Base-by-base conservation (phyloP, 1,284 basidiomycete genomes). In the Boletellus deceptivus region DNA sequence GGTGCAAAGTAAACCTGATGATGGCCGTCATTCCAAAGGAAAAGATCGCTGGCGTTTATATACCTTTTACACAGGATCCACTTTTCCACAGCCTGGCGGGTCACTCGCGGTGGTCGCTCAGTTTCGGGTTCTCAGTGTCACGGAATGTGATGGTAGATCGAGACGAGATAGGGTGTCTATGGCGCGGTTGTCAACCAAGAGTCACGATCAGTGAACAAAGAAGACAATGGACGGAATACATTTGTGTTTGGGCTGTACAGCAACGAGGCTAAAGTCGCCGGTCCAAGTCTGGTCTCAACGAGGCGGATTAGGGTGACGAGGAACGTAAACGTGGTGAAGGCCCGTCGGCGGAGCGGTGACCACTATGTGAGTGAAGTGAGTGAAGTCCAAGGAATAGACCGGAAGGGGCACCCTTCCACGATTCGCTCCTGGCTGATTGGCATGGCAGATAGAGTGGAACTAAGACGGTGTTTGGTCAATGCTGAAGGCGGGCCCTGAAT, bases 191-290 rank as follows among this genome's bases (percentile, higher is more conserved):
- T 43, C 27, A 35, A 49, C 18, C 11, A 11, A 27, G 39, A 38
- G 9, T 48, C 31, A 20, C 33, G 33, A 36, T 44, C 25, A 55
- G 46, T 44, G 45, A 44, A 42, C 45, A 51, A 44, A 37, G 50
- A 38, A n/a, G 33, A 50, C 43, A 29, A 47, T 39, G 42, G 54
- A 39, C 46, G 49, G 38, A 49, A 33, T 36, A 10, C 10, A 16
- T 46, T 22, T 40, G 20, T 31, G 18, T 18, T 38, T 11, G 6
- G n/a, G 6, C 24, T 22, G 37, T 42, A 42, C n/a, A 4, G 16
- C 48, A 49, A 64, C 48, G 49, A 58, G 50, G 54, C 49, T 17
- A 25, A 54, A 42, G 38, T 50, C 42, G 29, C 48, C 36, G 50
- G 34, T 29, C 17, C 11, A n/a, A 36, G 37, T 11, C 29, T 43